phyloP scores from a whole-genome alignment of 768 basidiomycete species.

The Guyanaporus albipodus region DNA sequence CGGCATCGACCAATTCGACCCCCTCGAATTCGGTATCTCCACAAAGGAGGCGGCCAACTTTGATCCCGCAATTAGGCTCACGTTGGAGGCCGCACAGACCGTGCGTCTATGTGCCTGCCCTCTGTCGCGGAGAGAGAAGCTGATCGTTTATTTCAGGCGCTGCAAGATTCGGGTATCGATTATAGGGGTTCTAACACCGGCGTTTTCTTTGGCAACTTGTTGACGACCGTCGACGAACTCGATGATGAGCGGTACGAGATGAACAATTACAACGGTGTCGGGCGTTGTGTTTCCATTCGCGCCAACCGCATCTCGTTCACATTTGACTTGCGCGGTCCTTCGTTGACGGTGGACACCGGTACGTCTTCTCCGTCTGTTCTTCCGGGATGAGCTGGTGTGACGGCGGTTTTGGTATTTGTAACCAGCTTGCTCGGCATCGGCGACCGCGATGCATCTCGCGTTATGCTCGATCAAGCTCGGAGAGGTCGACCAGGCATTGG shows the following conservation, averaged over 20 bases:
- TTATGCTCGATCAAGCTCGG: slow-evolving; percentile 40
- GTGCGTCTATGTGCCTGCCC: slow-evolving; percentile 4
- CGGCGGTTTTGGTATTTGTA: background rate
- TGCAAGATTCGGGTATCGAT: slow-evolving; percentile 47
- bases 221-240: slow-evolving; percentile 26
- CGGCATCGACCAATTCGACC: slow-evolving; percentile 32
- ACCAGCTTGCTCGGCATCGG: slow-evolving; percentile 41
- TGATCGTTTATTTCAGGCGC: slow-evolving; percentile 17
- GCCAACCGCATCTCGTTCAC: slow-evolving; percentile 35
- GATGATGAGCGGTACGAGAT: slow-evolving; percentile 28
- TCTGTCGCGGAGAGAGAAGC: background rate
- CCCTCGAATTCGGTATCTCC: slow-evolving; percentile 33
- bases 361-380: background rate
- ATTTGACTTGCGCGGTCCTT: slow-evolving; percentile 42
- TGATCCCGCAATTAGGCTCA: slow-evolving; percentile 31
- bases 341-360: slow-evolving; percentile 41
- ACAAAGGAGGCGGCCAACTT: slow-evolving; percentile 29
- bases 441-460: slow-evolving; percentile 47
- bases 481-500: slow-evolving; percentile 46
- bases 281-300: slow-evolving; percentile 29
- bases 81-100: slow-evolving; percentile 31
- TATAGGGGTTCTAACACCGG: slow-evolving; percentile 42
- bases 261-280: slow-evolving; percentile 27
- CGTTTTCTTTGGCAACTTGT: slow-evolving; percentile 36
- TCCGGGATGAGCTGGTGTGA: background rate